Evolutionary conservation across 2,329 filamentous ascomycete genomes (phyloP).

Genomic region (Chrysoporthe austroafricana): DNA sequence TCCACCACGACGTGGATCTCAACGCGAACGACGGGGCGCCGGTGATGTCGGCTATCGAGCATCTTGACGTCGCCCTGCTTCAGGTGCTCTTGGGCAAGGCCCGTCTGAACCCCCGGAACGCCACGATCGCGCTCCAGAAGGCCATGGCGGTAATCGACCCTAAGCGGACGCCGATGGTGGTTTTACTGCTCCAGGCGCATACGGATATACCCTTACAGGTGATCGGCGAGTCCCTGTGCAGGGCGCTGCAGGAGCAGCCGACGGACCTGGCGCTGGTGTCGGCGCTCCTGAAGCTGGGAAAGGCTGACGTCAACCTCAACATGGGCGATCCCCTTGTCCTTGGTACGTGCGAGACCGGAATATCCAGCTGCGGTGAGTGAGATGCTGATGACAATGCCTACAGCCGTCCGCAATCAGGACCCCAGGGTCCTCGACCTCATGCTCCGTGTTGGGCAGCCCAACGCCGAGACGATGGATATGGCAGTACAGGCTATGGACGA

Average conservation of each 20-base stretch:
- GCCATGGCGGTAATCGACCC: conserved; percentile 48
- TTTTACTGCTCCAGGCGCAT: conserved; percentile 50
- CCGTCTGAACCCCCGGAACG: conserved; percentile 48
- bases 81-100: conserved; percentile 49
- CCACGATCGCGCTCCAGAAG: conserved; percentile 51
- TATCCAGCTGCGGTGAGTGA: too few species aligned
- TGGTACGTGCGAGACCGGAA: conserved; percentile 35
- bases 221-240: conserved; percentile 47
- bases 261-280: conserved; percentile 55
- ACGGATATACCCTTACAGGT: conserved; percentile 43
- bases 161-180: conserved; percentile 51
- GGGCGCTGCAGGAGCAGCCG: conserved; percentile 47
- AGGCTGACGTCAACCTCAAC: conserved; percentile 56
- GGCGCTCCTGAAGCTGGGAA: conserved; percentile 54
- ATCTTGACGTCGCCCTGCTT: conserved; percentile 52
- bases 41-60: conserved; percentile 51
- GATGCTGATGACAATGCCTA: conserved; percentile 31
- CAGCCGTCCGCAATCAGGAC: conserved; percentile 48
- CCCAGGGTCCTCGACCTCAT: conserved; percentile 53
- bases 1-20: conserved; percentile 56
- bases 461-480: conserved; percentile 45
- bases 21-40: conserved; percentile 58
- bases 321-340: conserved; percentile 47
- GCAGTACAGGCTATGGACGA: conserved; percentile 49
- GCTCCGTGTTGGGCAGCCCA: conserved; percentile 51